Conservation (phyloP, 352 stramenopile species). For the Phytophthora cactorum region DNA sequence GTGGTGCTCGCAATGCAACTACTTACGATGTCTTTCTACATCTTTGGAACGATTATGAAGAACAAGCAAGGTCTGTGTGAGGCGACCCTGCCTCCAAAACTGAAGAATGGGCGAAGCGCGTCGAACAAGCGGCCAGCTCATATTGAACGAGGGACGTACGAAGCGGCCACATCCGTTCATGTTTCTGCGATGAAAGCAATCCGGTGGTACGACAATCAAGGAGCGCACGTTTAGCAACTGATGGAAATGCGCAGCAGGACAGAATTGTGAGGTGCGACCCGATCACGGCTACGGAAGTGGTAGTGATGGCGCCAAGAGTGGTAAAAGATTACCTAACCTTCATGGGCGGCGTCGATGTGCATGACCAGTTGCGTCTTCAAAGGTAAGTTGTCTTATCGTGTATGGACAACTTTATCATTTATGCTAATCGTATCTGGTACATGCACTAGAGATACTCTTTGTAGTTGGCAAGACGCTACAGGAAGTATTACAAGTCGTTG, state of each 20-base stretch:
- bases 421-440: background rate
- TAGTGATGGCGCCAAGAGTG: no score
- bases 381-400: background rate
- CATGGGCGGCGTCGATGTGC: no score
- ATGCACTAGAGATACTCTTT: background rate
- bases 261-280: background rate
- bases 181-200: background rate
- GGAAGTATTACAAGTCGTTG: no score
- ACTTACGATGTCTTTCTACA: no score
- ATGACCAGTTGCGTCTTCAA: no score
- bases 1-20: no score
- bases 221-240: background rate
- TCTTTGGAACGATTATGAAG: conserved; percentile 20
- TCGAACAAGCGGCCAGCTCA: conserved; percentile 1
- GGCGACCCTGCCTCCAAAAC: no score
- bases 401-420: background rate
- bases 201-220: background rate
- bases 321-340: no score
- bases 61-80: conserved; percentile 1
- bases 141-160: background rate
- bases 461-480: background rate
- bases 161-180: background rate
- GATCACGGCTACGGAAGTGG: no score
- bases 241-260: background rate
- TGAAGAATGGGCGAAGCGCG: background rate